Evolutionary conservation across 163 green algal genomes (phyloP).

Genomic region (Prototheca cutis): DNA sequence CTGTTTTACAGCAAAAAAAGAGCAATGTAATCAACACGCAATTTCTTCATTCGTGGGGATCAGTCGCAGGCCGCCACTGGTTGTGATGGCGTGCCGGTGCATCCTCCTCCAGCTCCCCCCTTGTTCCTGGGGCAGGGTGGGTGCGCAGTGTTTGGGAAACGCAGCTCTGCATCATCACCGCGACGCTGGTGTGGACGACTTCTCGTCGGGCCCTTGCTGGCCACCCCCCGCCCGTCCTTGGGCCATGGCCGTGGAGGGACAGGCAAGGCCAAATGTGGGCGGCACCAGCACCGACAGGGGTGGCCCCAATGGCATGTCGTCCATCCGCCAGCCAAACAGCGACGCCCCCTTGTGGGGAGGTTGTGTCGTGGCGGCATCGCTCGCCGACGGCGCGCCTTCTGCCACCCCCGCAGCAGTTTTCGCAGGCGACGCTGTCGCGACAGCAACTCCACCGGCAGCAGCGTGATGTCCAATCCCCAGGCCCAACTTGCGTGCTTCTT

Average conservation of each 20-base stretch:
- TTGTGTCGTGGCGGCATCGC: no score
- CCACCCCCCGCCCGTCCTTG: not conserved
- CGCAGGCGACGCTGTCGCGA: not conserved
- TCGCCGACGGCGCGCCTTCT: not conserved
- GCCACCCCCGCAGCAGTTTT: not conserved
- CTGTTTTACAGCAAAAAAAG: no score
- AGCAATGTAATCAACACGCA: no score
- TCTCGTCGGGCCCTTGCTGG: not conserved
- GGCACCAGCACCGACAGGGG: not conserved
- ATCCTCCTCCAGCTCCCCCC: no score
- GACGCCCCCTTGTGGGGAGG: no score
- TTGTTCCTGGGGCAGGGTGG: no score
- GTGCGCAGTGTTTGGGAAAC: no score
- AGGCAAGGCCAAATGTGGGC: not conserved
- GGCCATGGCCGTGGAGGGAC: not conserved
- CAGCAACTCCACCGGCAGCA: not conserved
- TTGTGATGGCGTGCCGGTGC: no score
- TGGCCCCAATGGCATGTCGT: not conserved
- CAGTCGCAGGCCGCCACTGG: no score
- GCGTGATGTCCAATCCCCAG: slow-evolving; percentile 3
- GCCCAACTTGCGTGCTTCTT: slow-evolving; percentile 20
- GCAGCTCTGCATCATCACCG: no score
- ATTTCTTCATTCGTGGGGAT: no score
- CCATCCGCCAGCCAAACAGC: not conserved
- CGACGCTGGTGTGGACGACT: no score